These are phyloP conservation scores for Irpex sp. DNA, from an alignment of 1,284 basidiomycete species.

Conservation along the genomic window DNA sequence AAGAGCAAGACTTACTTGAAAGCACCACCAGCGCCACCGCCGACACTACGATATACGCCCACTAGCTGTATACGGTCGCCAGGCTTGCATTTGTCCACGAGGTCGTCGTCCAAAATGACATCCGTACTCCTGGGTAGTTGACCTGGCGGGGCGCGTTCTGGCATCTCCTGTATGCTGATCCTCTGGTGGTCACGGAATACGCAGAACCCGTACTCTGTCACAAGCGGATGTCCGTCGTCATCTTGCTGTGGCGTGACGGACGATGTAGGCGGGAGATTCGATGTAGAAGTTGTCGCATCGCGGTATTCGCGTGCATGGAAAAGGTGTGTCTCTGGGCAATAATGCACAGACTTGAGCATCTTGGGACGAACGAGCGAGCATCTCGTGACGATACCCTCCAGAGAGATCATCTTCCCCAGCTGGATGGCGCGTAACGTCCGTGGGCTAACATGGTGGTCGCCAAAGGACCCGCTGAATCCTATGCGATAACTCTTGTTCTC, in stretches of 20 bases:
- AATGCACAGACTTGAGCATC: constrained; percentile 96
- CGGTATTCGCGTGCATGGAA: constrained; percentile 92
- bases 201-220: constrained; percentile 92
- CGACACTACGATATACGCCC: constrained; percentile 91
- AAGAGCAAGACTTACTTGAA: constrained; percentile 73
- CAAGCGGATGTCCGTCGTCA: constrained; percentile 80
- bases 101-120: constrained; percentile 93
- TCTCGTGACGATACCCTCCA: constrained; percentile 98
- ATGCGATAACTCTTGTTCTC: constrained; percentile 77
- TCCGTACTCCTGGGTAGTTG: constrained; percentile 95
- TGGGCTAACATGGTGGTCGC: constrained; percentile 97
- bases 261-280: constrained; percentile 82
- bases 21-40: constrained; percentile 80
- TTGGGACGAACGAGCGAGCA: constrained; percentile 98
- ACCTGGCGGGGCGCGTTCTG: constrained; percentile 94
- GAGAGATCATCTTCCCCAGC: constrained; percentile 92
- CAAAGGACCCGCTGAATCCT: constrained; percentile 98
- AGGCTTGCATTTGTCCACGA: constrained; percentile 97
- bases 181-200: constrained; percentile 96
- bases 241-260: constrained; percentile 91
- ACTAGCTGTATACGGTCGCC: constrained; percentile 97
- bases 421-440: constrained; percentile 85
- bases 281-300: constrained; percentile 84
- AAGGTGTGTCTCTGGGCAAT: constrained; percentile 78
- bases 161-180: constrained; percentile 99